phyloP scores from a whole-genome alignment of 768 basidiomycete species.

The Agaricus sinodeliciosus region DNA sequence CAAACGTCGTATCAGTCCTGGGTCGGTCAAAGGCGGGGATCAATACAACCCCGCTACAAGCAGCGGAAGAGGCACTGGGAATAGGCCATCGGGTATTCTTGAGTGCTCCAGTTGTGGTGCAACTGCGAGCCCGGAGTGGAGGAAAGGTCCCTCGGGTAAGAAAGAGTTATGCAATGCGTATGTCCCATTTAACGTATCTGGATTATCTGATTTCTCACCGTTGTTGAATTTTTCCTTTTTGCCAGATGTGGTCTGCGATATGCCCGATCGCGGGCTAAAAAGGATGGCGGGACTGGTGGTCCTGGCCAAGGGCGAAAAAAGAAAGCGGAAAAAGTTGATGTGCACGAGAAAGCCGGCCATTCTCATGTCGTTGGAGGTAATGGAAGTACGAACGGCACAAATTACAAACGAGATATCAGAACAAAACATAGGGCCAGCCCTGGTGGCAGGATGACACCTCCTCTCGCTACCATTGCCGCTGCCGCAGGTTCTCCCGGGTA shows the following conservation, averaged over 20 bases:
- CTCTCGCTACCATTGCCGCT: constrained; percentile 6
- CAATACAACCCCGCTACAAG: constrained; percentile 40
- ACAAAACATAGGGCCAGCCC: neutral
- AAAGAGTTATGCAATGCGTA: constrained; percentile 93
- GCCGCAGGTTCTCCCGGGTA: constrained; percentile 7
- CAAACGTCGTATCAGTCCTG: constrained; percentile 50
- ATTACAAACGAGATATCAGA: constrained; percentile 29
- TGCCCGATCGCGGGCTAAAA: constrained; percentile 84
- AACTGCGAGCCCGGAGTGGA: constrained; percentile 83
- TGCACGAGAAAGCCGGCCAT: neutral
- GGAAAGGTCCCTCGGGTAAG: constrained; percentile 85
- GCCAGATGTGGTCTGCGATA: constrained; percentile 77
- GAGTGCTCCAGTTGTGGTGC: constrained; percentile 78
- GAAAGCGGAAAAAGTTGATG: constrained; percentile 28
- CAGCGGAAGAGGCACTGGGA: constrained; percentile 33
- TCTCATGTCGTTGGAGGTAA: constrained; percentile 6
- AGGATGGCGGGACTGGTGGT: constrained; percentile 50
- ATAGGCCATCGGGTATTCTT: constrained; percentile 65
- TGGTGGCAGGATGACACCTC: constrained; percentile 5
- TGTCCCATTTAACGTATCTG: constrained; percentile 25
- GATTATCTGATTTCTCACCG: constrained; percentile 8
- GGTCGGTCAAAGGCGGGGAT: constrained; percentile 30
- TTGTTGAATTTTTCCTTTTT: constrained; percentile 7
- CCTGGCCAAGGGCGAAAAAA: constrained; percentile 61
- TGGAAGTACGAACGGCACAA: neutral